Percentiles rank a stretch among this genome's conserved stretches.
Conservation (phyloP, 148 eudicot genomes). For the Nepenthes mirabilis region DNA sequence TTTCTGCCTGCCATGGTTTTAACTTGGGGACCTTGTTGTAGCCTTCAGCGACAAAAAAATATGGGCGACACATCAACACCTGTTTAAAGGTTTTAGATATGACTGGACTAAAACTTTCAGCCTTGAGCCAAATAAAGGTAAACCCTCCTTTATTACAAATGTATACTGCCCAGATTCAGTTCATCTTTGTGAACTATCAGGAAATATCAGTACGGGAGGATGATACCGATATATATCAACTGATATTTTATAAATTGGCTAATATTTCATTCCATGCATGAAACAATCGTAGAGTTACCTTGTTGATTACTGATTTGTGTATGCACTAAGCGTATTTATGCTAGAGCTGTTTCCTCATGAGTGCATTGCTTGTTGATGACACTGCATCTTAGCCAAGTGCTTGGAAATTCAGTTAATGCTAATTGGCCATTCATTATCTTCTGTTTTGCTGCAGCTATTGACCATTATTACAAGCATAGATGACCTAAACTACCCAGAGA, state of each 20-base stretch:
- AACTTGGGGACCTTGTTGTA: slow-evolving; percentile 13
- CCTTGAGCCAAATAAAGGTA: slow-evolving; percentile 73
- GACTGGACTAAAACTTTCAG: slow-evolving; percentile 80
- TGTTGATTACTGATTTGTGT: not conserved
- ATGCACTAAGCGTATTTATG: not conserved
- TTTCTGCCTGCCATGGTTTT: slow-evolving; percentile 3
- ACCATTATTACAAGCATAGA: slow-evolving; percentile 71
- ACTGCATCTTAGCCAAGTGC: not conserved
- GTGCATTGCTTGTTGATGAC: not conserved
- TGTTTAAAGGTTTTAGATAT: slow-evolving; percentile 72
- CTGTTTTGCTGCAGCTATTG: slow-evolving; percentile 46
- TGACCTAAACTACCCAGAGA: slow-evolving; percentile 87
- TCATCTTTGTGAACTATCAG: not conserved
- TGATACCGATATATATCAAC: too few species aligned
- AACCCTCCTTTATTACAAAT: not conserved
- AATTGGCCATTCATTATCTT: not conserved
- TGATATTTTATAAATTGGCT: too few species aligned
- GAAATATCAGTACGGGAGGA: too few species aligned
- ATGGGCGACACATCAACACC: slow-evolving; percentile 47
- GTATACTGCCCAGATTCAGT: not conserved
- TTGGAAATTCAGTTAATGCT: slow-evolving; percentile 2
- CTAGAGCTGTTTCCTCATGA: not conserved
- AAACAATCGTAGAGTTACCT: too few species aligned
- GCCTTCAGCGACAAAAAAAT: slow-evolving; percentile 54
- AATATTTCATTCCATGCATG: too few species aligned